A percentile compares a stretch with the other conserved stretches of the same genome.
Evolutionary conservation across 108 stramenopile species (phyloP).

Genomic region (Seminavis robusta): DNA sequence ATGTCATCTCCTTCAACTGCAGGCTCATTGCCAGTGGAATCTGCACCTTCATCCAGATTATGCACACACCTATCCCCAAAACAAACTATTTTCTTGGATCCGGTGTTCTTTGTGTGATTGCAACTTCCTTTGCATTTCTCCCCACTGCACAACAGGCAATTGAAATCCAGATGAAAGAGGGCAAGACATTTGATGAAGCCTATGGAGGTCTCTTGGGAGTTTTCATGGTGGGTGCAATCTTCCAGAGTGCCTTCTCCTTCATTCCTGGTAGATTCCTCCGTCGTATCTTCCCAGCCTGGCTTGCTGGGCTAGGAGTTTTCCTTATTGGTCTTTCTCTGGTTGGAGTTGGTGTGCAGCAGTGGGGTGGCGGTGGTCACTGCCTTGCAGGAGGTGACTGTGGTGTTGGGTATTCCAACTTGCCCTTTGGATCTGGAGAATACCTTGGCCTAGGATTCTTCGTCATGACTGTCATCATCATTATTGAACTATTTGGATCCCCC

Average conservation of each 20-base stretch:
- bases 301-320: constrained; percentile 42
- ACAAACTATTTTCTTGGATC: no score
- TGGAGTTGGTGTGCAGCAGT: constrained; percentile 58
- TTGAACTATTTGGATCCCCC: constrained; percentile 38
- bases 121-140: no score
- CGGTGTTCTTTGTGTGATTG: no score
- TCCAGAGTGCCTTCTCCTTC: constrained; percentile 36
- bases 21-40: no score
- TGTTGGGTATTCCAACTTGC: no score
- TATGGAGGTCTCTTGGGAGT: no score
- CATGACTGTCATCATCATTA: constrained; percentile 30
- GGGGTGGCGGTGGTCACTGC: constrained; percentile 62
- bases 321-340: constrained; percentile 51
- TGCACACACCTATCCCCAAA: no score
- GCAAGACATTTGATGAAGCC: no score
- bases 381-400: constrained; percentile 20
- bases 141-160: background rate
- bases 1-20: no score
- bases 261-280: constrained; percentile 20
- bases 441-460: constrained; percentile 40
- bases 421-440: no score
- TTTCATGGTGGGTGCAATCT: constrained; percentile 27
- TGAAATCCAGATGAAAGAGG: no score
- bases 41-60: no score
- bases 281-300: constrained; percentile 51